These are phyloP conservation scores for Kodamaea arcana DNA, from an alignment of 1,139 yeast genomes.

Conservation along the genomic window DNA sequence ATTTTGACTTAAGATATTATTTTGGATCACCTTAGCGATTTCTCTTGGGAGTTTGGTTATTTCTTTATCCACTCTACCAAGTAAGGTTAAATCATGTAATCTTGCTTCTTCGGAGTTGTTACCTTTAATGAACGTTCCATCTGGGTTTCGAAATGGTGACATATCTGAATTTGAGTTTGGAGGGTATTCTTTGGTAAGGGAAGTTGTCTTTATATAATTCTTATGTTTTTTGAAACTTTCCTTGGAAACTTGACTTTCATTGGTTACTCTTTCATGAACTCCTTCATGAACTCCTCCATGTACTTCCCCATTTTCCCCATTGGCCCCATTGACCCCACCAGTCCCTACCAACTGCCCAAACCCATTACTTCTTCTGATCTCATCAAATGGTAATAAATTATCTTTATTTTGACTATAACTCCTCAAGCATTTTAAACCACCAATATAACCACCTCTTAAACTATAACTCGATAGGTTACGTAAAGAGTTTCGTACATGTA, in stretches of 20 bases:
- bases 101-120: conserved; percentile 49
- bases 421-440: no score
- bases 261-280: background rate
- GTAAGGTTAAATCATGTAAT: conserved; percentile 43
- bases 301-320: conserved; percentile 10
- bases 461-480: no score
- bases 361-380: conserved; percentile 27
- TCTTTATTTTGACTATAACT: no score
- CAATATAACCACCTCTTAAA: no score
- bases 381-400: conserved; percentile 32
- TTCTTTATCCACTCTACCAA: conserved; percentile 44
- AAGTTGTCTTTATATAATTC: background rate
- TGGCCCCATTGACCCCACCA: no score
- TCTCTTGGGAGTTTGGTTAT: conserved; percentile 47
- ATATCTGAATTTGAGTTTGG: conserved; percentile 7
- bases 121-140: conserved; percentile 42
- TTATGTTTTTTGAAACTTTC: background rate
- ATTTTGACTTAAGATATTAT: conserved; percentile 52
- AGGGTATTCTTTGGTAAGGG: no score
- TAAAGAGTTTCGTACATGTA: no score
- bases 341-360: conserved; percentile 44
- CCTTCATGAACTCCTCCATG: no score
- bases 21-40: conserved; percentile 54
- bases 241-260: background rate
- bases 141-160: conserved; percentile 36